phyloP scores from a whole-genome alignment of 768 basidiomycete genomes.

The Mycena sanguinolenta region DNA sequence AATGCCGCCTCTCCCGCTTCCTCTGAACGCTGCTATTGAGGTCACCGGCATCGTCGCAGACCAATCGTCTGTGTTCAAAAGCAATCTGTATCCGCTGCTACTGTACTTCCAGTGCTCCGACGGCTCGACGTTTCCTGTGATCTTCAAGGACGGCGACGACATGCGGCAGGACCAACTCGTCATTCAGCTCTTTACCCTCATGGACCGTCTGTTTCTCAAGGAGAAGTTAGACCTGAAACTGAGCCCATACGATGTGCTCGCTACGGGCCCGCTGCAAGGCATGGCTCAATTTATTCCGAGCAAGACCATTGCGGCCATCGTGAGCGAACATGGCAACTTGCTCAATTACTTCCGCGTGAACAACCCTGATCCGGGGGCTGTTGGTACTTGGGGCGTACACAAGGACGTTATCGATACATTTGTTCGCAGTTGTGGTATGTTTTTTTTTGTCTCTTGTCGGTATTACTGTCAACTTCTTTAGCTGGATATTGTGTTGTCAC shows the following conservation, averaged over 20 bases:
- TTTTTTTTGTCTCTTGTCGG: constrained; percentile 29
- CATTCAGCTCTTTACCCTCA: constrained; percentile 97
- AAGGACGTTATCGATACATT: constrained; percentile 96
- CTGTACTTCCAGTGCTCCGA: constrained; percentile 91
- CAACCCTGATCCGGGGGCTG: constrained; percentile 94
- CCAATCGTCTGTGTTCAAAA: constrained; percentile 97
- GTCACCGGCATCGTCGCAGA: constrained; percentile 91
- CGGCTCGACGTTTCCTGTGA: constrained; percentile 90
- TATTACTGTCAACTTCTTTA: constrained; percentile 48
- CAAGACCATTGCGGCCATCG: constrained; percentile 95
- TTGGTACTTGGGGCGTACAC: constrained; percentile 95
- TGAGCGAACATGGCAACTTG: constrained; percentile 90
- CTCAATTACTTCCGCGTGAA: constrained; percentile 89
- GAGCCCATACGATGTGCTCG: constrained; percentile 92
- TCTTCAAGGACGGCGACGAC: constrained; percentile 99
- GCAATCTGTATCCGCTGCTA: constrained; percentile 92
- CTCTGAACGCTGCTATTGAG: constrained; percentile 88
- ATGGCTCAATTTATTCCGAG: constrained; percentile 98
- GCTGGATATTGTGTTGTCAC: constrained; percentile 99
- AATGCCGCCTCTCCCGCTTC: constrained; percentile 87
- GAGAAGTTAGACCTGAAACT: constrained; percentile 96
- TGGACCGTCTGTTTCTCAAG: constrained; percentile 93
- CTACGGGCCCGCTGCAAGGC: constrained; percentile 91
- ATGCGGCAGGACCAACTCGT: constrained; percentile 99
- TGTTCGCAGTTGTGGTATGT: constrained; percentile 93